Conservation (phyloP, 2,329 filamentous ascomycete genomes). For the Stagonosporopsis cucurbitacearum region DNA sequence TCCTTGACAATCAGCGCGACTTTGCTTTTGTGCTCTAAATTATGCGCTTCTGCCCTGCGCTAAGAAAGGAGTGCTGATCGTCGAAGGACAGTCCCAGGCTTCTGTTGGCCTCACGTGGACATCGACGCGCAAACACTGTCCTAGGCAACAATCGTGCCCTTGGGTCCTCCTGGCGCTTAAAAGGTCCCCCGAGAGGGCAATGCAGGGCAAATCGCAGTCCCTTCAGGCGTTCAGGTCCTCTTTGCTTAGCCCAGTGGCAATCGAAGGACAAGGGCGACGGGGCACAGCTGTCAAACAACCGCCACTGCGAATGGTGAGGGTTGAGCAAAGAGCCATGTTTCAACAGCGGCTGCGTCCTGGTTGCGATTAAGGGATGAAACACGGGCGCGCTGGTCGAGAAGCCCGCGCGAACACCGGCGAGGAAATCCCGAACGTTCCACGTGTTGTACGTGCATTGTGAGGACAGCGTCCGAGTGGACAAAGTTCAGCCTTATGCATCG, state of each 20-base stretch:
- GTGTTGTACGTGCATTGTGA: conserved; percentile 37
- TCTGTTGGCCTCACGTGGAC: background rate
- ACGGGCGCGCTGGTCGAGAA: conserved; percentile 11
- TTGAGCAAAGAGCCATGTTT: conserved; percentile 13
- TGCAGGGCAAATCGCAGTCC: conserved; percentile 4
- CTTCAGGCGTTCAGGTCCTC: conserved; percentile 1
- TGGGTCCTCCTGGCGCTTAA: background rate
- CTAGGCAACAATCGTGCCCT: background rate
- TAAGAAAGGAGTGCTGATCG: conserved; percentile 2
- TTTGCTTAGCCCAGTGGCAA: conserved; percentile 11
- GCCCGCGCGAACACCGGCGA: conserved; percentile 7
- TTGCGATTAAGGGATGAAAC: conserved; percentile 19
- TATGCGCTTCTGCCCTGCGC: background rate
- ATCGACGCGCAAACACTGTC: background rate
- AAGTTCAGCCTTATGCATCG: conserved; percentile 19
- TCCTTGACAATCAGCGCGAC: background rate
- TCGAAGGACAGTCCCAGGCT: background rate
- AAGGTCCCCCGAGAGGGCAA: background rate
- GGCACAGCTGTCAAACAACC: conserved; percentile 17
- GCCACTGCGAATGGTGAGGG: conserved; percentile 16
- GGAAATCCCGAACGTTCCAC: conserved; percentile 16
- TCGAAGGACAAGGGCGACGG: conserved; percentile 12
- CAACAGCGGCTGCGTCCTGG: conserved; percentile 15
- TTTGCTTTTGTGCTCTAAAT: background rate
- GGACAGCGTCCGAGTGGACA: conserved; percentile 21